These are phyloP conservation scores for Colletotrichum cereale DNA, from an alignment of 2,329 filamentous ascomycete species.

Conservation along the genomic window DNA sequence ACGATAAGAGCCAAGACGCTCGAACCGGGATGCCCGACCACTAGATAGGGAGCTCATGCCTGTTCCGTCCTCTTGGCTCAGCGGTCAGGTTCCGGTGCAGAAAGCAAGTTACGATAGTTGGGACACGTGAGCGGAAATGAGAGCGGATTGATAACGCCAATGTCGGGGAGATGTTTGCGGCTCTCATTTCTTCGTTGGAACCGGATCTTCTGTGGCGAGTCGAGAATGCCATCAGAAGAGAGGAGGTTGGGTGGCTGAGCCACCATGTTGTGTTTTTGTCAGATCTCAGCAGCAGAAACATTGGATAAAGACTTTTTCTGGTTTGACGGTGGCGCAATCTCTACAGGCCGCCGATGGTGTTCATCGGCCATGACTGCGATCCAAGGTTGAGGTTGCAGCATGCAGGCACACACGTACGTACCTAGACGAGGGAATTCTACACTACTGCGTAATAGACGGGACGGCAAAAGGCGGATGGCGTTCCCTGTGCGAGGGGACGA, in stretches of 20 bases:
- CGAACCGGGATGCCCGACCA: not conserved
- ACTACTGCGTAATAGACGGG: too few species aligned
- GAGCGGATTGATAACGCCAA: not conserved
- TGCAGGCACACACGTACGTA: constrained; percentile 18
- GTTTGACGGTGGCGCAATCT: constrained; percentile 6
- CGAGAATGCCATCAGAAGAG: not conserved
- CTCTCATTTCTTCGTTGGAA: not conserved
- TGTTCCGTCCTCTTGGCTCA: constrained; percentile 28
- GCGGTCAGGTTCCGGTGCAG: not conserved
- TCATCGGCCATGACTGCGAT: constrained; percentile 1
- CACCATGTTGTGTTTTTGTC: not conserved
- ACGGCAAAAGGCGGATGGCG: not conserved
- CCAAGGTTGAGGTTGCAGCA: constrained; percentile 3
- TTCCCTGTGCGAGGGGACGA: not conserved
- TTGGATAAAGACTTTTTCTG: not conserved
- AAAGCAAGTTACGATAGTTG: not conserved
- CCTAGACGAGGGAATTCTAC: not conserved
- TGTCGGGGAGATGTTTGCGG: not conserved
- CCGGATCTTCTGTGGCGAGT: not conserved
- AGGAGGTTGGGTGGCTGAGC: not conserved
- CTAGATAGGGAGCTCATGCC: constrained; percentile 8
- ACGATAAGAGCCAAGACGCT: constrained; percentile 11
- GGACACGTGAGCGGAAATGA: not conserved
- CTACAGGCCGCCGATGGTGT: not conserved
- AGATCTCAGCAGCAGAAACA: not conserved